Percentiles rank a stretch among this genome's conserved stretches.
Conservation (phyloP, 164 flowering plant species). For the Sedum album region DNA sequence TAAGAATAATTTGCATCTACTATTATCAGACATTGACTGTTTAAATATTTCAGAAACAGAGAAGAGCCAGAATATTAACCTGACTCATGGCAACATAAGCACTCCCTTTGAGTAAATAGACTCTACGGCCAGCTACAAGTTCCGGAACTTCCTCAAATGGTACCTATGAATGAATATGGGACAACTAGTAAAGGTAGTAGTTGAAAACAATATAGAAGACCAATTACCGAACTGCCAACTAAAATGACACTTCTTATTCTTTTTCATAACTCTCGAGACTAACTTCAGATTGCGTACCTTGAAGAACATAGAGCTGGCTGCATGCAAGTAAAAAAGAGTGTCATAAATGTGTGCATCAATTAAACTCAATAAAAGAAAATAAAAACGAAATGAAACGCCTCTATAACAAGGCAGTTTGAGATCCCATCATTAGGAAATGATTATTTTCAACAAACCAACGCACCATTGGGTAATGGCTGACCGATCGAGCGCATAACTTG, state of each 20-base stretch:
- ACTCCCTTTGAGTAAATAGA: slow-evolving; percentile 55
- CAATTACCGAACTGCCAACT: background rate
- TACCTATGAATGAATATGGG: slow-evolving; percentile 40
- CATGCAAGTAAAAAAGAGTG: slow-evolving; percentile 18
- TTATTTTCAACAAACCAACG: slow-evolving; percentile 2
- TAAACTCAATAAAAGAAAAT: too few species aligned
- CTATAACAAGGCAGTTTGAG: background rate
- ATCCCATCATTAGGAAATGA: background rate
- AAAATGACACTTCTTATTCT: background rate
- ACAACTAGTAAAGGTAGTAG: background rate
- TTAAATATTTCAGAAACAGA: background rate
- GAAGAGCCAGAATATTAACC: slow-evolving; percentile 26
- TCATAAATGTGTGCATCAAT: slow-evolving; percentile 3
- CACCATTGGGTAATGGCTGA: slow-evolving; percentile 41
- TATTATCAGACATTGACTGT: background rate
- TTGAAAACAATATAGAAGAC: background rate
- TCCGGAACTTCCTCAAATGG: slow-evolving; percentile 97
- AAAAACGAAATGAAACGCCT: background rate
- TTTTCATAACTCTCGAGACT: background rate
- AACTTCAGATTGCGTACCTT: slow-evolving; percentile 37
- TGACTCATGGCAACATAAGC: slow-evolving; percentile 85
- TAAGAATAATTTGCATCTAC: background rate
- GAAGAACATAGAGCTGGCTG: slow-evolving; percentile 65
- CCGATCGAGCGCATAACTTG: slow-evolving; percentile 68
- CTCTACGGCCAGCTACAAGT: slow-evolving; percentile 73